These are phyloP conservation scores for Bassia scoparia DNA, from an alignment of 148 eudicot genomes.

Conservation along the genomic window DNA sequence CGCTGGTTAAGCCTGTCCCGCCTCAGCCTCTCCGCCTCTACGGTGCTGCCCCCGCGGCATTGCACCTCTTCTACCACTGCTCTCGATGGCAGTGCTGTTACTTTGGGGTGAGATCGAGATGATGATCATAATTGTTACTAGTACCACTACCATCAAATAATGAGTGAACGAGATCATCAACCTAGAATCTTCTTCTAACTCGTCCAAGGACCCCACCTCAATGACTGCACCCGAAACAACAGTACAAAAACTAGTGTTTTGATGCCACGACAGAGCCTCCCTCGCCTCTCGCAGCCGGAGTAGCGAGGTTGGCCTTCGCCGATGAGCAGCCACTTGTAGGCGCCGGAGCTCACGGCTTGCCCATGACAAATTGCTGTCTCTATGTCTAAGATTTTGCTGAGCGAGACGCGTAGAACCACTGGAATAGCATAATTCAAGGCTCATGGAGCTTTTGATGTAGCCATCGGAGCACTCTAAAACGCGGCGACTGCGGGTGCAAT, in stretches of 20 bases:
- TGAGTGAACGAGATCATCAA: neutral
- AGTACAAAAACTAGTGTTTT: too few relatives aligned
- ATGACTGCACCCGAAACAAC: neutral
- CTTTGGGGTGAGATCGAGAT: neutral
- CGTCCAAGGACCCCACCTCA: neutral
- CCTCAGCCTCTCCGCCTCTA: constrained; percentile 54
- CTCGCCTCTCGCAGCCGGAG: neutral
- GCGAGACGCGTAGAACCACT: neutral
- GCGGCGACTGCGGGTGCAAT: neutral
- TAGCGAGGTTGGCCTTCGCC: too few relatives aligned
- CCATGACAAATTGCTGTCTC: neutral
- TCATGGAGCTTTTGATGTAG: neutral
- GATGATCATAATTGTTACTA: too few relatives aligned
- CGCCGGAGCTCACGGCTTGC: constrained; percentile 1
- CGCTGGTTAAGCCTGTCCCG: constrained; percentile 56
- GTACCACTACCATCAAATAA: neutral
- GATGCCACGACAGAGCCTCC: too few relatives aligned
- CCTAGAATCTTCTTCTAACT: neutral
- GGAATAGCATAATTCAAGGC: neutral
- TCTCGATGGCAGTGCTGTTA: neutral
- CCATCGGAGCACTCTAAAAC: neutral
- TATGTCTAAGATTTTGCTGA: neutral
- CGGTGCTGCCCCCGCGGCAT: constrained; percentile 29
- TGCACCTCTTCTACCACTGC: neutral
- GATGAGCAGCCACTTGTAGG: neutral